Percentiles rank a stretch among this genome's conserved stretches.
Evolutionary conservation across 768 basidiomycete genomes (phyloP).

Genomic region (Rhodosporidiobolus odoratus): DNA sequence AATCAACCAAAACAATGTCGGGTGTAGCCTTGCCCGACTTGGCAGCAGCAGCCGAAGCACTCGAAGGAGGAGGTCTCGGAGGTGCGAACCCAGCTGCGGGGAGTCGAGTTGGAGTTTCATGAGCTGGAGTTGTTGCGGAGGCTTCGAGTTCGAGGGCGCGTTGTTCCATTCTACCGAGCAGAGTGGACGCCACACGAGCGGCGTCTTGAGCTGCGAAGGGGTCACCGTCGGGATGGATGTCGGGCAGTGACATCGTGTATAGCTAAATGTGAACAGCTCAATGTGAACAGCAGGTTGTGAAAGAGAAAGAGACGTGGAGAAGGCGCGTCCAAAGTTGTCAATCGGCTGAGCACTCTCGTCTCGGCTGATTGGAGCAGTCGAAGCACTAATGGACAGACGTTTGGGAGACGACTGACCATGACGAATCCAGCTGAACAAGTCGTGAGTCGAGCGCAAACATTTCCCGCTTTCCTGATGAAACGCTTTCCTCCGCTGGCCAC

Average conservation of each 20-base stretch:
- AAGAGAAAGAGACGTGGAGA: not conserved
- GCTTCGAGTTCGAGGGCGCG: conserved; percentile 11
- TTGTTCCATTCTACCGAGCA: conserved; percentile 23
- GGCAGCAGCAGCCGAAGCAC: not conserved
- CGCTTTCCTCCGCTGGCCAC: no score
- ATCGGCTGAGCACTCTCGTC: no score
- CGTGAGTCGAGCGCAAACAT: no score
- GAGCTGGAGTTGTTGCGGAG: not conserved
- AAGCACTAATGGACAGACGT: no score
- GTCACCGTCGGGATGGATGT: conserved; percentile 35
- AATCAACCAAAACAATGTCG: conserved; percentile 6
- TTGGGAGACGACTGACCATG: no score
- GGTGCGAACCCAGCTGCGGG: not conserved
- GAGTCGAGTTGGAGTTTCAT: not conserved
- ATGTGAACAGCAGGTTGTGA: not conserved
- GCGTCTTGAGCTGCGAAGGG: conserved; percentile 28
- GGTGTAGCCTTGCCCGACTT: not conserved
- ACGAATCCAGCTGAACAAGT: no score
- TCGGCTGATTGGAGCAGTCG: no score
- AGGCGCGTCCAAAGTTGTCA: no score
- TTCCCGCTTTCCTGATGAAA: no score
- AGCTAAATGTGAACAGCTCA: not conserved
- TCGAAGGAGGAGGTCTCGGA: not conserved
- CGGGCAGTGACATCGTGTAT: conserved; percentile 11
- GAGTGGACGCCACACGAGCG: not conserved